A percentile compares a stretch with the other conserved stretches of the same genome.
phyloP scores from a whole-genome alignment of 306 rosid species.

The Rubus idaeus region DNA sequence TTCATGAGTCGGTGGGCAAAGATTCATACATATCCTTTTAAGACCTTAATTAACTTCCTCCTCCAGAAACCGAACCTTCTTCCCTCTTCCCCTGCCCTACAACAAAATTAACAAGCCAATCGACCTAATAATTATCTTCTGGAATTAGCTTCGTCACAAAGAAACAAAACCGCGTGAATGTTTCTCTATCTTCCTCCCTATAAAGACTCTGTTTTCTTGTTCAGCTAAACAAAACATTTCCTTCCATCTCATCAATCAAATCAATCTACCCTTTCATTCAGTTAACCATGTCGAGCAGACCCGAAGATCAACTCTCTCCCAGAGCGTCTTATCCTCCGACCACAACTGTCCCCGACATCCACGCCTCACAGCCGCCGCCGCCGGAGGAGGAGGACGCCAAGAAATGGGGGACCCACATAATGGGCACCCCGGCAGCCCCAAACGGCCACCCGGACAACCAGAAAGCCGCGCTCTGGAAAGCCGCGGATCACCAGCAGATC shows the following conservation, averaged over 20 bases:
- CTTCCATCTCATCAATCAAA: not conserved
- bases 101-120: not conserved
- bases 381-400: slow-evolving; percentile 33
- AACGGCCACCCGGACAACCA: slow-evolving; percentile 44
- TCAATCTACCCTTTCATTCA: not conserved
- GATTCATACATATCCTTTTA: not conserved
- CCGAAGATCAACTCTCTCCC: slow-evolving; percentile 16
- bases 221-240: not conserved
- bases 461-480: slow-evolving; percentile 43
- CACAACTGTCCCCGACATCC: not conserved
- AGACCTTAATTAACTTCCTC: not conserved
- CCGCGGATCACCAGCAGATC: slow-evolving; percentile 32
- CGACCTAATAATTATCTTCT: too few relatives aligned
- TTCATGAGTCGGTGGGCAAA: not conserved
- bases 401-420: slow-evolving; percentile 56
- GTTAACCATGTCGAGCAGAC: slow-evolving; percentile 25
- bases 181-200: not conserved
- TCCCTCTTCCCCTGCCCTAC: too few relatives aligned
- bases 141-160: slow-evolving; percentile 7
- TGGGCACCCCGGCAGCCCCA: slow-evolving; percentile 48
- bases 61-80: not conserved
- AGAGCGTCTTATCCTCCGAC: slow-evolving; percentile 12
- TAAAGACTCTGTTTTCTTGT: too few relatives aligned
- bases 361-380: not conserved
- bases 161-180: not conserved